Evolutionary conservation across 371 early-diverging fungal species (phyloP).

Genomic region (Cladochytrium tenue): DNA sequence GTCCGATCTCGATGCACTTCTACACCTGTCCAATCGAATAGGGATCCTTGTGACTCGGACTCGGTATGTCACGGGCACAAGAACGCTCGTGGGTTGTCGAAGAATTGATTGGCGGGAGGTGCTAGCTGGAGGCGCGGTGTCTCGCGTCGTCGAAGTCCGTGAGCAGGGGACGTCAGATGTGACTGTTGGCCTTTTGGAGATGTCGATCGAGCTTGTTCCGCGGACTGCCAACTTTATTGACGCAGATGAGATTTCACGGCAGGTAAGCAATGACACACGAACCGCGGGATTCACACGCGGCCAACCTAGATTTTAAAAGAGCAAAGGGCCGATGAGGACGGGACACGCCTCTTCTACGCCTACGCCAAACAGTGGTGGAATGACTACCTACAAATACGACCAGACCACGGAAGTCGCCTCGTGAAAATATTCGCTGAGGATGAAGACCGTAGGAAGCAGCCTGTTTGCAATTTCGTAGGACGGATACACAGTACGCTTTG

Average conservation of each 20-base stretch:
- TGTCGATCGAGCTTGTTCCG: conserved; percentile 24
- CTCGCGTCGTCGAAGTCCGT: conserved; percentile 22
- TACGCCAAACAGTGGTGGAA: conserved; percentile 44
- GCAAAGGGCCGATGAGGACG: conserved; percentile 18
- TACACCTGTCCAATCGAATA: conserved; percentile 13
- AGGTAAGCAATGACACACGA: too few species aligned
- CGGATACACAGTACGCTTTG: conserved; percentile 17
- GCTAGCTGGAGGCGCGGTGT: conserved; percentile 6
- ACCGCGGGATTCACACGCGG: too few species aligned
- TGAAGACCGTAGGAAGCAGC: conserved; percentile 24
- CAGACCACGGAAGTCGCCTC: conserved; percentile 25
- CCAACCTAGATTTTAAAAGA: too few species aligned
- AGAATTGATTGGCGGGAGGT: conserved; percentile 20
- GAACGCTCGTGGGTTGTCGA: conserved; percentile 17
- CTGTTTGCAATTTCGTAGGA: conserved; percentile 33
- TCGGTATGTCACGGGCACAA: conserved; percentile 18
- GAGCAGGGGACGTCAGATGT: conserved; percentile 28
- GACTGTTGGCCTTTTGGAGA: conserved; percentile 23
- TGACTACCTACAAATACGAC: conserved; percentile 38
- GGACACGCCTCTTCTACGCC: conserved; percentile 24
- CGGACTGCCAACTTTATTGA: conserved; percentile 1
- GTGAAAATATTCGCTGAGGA: conserved; percentile 40
- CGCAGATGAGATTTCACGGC: conserved; percentile 21
- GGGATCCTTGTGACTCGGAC: conserved; percentile 26
- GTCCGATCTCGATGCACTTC: conserved; percentile 17